Evolutionary conservation across 345 rosid genomes (phyloP), one percentile per base, ranked within the genome.

Genomic region (Aethionema arabicum): DNA sequence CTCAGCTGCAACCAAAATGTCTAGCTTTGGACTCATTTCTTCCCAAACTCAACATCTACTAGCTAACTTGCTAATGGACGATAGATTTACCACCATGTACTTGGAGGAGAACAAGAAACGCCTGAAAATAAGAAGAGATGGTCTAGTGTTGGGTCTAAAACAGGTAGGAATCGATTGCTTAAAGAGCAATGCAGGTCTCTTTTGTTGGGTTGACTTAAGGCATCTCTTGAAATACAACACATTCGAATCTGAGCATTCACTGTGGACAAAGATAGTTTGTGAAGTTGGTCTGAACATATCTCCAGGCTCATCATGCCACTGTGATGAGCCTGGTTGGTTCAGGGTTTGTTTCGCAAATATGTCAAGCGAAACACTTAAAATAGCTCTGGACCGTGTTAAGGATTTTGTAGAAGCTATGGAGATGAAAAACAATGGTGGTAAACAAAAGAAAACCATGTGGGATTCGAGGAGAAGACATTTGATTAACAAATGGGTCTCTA

Each of bases 191-290:
- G 87, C 87, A 0, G 91, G 96, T 5, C 52, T 92, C 54, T 92
- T 89, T 61, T 92, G 95, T 48, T 92, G 98, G 98, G 95, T 83
- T 31, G 86, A 89, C 76, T 79, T 89, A 85, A 79, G 84, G 57
- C 77, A 72, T 49, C 74, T 89, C 6, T 62, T 92, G 63, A 66
- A 36, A 8, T 75, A 84, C 8, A 63, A 74, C 63, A 78, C 90
- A 2, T 89, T 85, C 27, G 80, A 85, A 32, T 85, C 89, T 0
- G 98, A 92, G 40, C 83, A 67, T 33, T 79, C 77, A 30, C 74
- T 91, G 0, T 88, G 96, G 98, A 76, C 59, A 69, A 75, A 72
- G 67, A 75, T 88, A 40, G 79, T 86, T 4, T 73, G 65, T 13
- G 79, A 86, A 15, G 95, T 86, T 2, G 77, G 87, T 69, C 65